Evolutionary conservation across 495 filamentous ascomycete genomes (phyloP), one percentile per base, ranked within the genome.

Genomic region (Polyplosphaeria fusca): DNA sequence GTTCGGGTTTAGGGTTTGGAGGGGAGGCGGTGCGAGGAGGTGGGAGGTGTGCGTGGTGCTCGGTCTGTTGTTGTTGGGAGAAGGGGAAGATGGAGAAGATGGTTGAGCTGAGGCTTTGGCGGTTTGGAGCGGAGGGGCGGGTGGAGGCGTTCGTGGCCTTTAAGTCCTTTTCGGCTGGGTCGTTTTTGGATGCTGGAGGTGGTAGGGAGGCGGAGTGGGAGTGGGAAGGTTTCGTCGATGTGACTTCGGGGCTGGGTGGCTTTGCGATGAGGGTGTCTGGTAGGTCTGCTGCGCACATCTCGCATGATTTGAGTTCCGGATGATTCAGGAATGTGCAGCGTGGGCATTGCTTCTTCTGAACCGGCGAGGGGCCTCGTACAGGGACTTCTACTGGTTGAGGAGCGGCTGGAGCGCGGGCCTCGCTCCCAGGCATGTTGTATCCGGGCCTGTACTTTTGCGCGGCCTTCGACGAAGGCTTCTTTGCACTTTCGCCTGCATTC

Each of bases 41-140:
- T 4, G 58, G 58, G 12, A 61, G 51, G 30, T 61, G 42, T 0
- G 58, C 43, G 28, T 61, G 58, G 27, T 61, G 58, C 22, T 61
- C 58, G 7, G 58, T 22, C 28, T 61, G 58, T 5, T 61, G 58
- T 37, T 61, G 50, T 16, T 61, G 58, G 2, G 58, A 61, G 46
- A 61, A 61, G 20, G 58, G 58, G 25, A 61, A 61, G 44, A 61
- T 61, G 19, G 58, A 61, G 39, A 61, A 61, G 4, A 61, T 50
- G 2, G 58, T 49, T 5, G 58, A 55, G 58, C 50, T 55, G 9
- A 61, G 51, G 39, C 58, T 61, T 19, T 61, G 50, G 5, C 58
- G 30, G 44, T 61, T 61, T 20, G 39, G 40, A 18, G 50, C 30
- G 2, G 58, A 14, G 1, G 46, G 47, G 14, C 43, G 25, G 18